A percentile compares a stretch with the other conserved stretches of the same genome.
phyloP scores from a whole-genome alignment of 768 basidiomycete species.

The Leccinum pellstonianum region DNA sequence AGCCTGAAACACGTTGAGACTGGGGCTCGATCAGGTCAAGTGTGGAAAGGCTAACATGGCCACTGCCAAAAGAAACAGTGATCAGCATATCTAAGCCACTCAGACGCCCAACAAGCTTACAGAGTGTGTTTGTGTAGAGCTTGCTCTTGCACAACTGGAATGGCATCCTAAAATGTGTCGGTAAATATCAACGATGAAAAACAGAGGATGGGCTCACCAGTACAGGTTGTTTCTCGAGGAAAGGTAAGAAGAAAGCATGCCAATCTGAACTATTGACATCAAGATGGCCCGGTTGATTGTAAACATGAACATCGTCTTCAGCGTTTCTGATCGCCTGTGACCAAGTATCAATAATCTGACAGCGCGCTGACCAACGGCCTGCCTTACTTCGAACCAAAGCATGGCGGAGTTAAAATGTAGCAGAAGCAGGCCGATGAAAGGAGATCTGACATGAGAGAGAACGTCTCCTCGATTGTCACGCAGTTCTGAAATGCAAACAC shows the following conservation, averaged over 20 bases:
- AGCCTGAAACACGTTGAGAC: conserved; percentile 9
- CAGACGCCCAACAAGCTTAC: conserved; percentile 6
- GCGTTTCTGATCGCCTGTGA: conserved; percentile 12
- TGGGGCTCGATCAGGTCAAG: background rate
- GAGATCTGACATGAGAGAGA: conserved; percentile 14
- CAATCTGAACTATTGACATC: conserved; percentile 19
- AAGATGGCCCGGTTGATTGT: conserved; percentile 21
- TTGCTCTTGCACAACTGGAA: conserved; percentile 27
- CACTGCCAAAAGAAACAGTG: conserved; percentile 5
- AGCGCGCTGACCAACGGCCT: background rate
- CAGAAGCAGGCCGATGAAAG: conserved; percentile 16
- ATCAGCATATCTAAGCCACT: background rate
- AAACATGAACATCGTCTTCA: conserved; percentile 18
- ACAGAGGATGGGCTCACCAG: conserved; percentile 10
- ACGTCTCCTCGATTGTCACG: conserved; percentile 15
- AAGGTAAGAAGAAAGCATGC: conserved; percentile 17
- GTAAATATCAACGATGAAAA: background rate
- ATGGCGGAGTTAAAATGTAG: conserved; percentile 13
- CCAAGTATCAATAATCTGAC: background rate
- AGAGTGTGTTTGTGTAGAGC: conserved; percentile 22
- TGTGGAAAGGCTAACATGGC: conserved; percentile 13
- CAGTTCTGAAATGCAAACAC: conserved; percentile 1
- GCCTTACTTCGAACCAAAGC: conserved; percentile 8
- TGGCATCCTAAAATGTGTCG: conserved; percentile 15
- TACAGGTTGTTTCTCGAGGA: conserved; percentile 14